Percentiles rank a stretch among this genome's conserved stretches.
phyloP scores from a whole-genome alignment of 768 basidiomycete species.

The Boletus reticuloceps region DNA sequence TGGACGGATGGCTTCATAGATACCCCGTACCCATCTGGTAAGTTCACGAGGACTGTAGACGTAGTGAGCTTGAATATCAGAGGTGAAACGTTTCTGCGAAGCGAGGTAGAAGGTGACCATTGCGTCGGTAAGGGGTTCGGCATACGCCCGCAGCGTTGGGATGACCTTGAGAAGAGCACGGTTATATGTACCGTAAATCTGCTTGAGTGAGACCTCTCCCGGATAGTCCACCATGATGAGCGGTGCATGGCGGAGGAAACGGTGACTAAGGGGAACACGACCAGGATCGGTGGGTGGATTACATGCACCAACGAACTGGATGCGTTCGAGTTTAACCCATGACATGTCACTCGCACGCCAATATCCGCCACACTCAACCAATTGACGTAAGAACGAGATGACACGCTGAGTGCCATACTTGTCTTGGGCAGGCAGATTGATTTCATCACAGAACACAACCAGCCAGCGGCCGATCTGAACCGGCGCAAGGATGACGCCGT shows the following conservation, averaged over 20 bases:
- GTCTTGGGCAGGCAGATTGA: slow-evolving; percentile 95
- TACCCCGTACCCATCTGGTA: slow-evolving; percentile 95
- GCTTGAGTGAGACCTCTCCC: slow-evolving; percentile 92
- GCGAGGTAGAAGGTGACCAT: slow-evolving; percentile 96
- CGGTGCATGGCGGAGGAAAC: slow-evolving; percentile 97
- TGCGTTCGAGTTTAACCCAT: slow-evolving; percentile 97
- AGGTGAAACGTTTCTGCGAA: slow-evolving; percentile 92
- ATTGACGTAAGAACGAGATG: slow-evolving; percentile 96
- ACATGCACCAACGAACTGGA: slow-evolving; percentile 99
- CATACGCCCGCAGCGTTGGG: slow-evolving; percentile 88
- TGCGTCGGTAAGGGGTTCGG: slow-evolving; percentile 92
- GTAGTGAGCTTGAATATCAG: slow-evolving; percentile 97
- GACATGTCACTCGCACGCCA: slow-evolving; percentile 94
- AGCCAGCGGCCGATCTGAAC: slow-evolving; percentile 96
- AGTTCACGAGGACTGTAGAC: slow-evolving; percentile 99
- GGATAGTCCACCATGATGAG: slow-evolving; percentile 99
- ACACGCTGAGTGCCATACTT: slow-evolving; percentile 99
- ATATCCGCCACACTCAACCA: slow-evolving; percentile 92
- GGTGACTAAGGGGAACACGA: slow-evolving; percentile 95
- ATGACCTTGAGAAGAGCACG: slow-evolving; percentile 94
- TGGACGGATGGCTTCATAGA: slow-evolving; percentile 95
- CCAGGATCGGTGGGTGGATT: slow-evolving; percentile 99
- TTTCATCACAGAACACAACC: slow-evolving; percentile 99
- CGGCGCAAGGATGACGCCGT: slow-evolving; percentile 94
- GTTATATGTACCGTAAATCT: slow-evolving; percentile 98